These are phyloP conservation scores for Irpex lacteus DNA, from an alignment of 1,284 basidiomycete genomes.

Conservation along the genomic window DNA sequence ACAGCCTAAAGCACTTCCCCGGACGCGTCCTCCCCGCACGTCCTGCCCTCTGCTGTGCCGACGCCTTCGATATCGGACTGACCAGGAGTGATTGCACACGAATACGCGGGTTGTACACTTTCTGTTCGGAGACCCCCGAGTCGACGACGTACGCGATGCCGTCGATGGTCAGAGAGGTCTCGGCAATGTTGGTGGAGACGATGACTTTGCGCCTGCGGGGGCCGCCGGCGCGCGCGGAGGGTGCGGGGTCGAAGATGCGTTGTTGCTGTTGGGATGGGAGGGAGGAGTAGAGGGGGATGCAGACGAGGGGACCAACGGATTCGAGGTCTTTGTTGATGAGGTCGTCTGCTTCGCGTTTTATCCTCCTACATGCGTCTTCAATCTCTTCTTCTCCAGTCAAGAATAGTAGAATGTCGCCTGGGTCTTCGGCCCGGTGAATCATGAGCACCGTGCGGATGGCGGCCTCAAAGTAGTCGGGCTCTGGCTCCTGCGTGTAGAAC, in stretches of 20 bases:
- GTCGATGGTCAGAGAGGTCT: constrained; percentile 97
- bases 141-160: constrained; percentile 99
- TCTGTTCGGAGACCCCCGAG: constrained; percentile 96
- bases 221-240: constrained; percentile 61
- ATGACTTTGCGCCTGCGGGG: constrained; percentile 93
- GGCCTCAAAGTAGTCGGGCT: constrained; percentile 96
- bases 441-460: constrained; percentile 96
- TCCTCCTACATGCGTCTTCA: constrained; percentile 94
- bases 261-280: constrained; percentile 94
- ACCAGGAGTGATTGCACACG: constrained; percentile 94
- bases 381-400: constrained; percentile 99
- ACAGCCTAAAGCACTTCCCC: constrained; percentile 96
- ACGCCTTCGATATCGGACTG: constrained; percentile 95
- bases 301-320: constrained; percentile 81
- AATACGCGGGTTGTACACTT: constrained; percentile 95
- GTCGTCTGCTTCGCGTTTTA: constrained; percentile 87
- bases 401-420: constrained; percentile 93
- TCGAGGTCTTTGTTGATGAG: constrained; percentile 67
- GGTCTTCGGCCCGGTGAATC: constrained; percentile 96
- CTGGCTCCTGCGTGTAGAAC: constrained; percentile 95
- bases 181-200: constrained; percentile 96
- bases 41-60: constrained; percentile 94
- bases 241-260: constrained; percentile 90
- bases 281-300: constrained; percentile 92
- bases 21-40: constrained; percentile 95